These are phyloP conservation scores for Thalassiosira livingstoniorum DNA, from an alignment of 352 stramenopile genomes.

Conservation along the genomic window DNA sequence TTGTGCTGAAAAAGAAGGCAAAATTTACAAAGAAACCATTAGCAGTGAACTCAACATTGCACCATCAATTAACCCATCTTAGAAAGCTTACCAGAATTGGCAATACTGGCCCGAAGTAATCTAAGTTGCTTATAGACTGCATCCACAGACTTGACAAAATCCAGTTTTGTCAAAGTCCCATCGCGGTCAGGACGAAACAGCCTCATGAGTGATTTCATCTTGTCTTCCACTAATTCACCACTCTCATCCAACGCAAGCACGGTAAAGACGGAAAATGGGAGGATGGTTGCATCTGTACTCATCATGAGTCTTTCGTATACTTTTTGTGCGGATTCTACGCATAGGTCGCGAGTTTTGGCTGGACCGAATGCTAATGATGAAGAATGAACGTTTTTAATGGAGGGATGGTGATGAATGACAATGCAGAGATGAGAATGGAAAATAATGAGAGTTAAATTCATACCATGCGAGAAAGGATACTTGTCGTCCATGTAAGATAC, in stretches of 20 bases:
- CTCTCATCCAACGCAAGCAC: conserved; percentile 46
- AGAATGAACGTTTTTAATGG: no score
- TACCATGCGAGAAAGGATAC: conserved; percentile 64
- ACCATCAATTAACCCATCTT: not conserved
- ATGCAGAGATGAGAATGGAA: no score
- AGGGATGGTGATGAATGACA: no score
- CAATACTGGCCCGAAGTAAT: conserved; percentile 70
- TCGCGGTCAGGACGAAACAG: conserved; percentile 71
- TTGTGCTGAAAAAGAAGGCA: conserved; percentile 41
- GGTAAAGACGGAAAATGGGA: conserved; percentile 68
- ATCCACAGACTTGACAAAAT: conserved; percentile 76
- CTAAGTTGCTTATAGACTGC: conserved; percentile 72
- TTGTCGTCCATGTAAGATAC: conserved; percentile 67
- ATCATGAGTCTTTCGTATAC: conserved; percentile 52
- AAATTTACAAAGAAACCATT: not conserved
- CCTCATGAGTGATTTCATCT: conserved; percentile 61
- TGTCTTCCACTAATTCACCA: conserved; percentile 56
- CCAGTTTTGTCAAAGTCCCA: conserved; percentile 59
- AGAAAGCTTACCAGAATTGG: conserved; percentile 43
- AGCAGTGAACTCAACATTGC: not conserved
- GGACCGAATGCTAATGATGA: no score
- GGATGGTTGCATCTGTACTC: not conserved
- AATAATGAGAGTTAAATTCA: not conserved
- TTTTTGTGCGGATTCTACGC: conserved; percentile 48
- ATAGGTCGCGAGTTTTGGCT: conserved; percentile 47